phyloP scores from a whole-genome alignment of 306 rosid genomes.

The Ormosia semicastrata region DNA sequence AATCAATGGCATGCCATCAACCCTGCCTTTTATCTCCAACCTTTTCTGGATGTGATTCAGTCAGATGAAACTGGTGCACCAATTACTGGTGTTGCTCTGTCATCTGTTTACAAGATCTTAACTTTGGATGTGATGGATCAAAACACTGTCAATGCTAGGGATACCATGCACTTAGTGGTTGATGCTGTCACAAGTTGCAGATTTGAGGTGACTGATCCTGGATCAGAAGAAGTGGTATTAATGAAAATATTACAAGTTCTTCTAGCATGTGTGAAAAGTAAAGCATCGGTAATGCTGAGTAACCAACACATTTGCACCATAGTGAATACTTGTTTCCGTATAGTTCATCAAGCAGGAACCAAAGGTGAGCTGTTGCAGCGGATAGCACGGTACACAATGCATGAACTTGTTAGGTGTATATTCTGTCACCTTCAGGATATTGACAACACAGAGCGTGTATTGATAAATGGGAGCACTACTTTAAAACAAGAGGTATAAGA shows the following conservation, averaged over 20 bases:
- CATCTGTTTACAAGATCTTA: constrained; percentile 85
- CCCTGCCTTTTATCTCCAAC: constrained; percentile 76
- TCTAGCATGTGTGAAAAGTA: constrained; percentile 85
- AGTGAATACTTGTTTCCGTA: constrained; percentile 86
- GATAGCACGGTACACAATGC: constrained; percentile 86
- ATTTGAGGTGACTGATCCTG: constrained; percentile 93
- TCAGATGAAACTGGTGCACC: constrained; percentile 94
- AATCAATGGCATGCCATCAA: constrained; percentile 72
- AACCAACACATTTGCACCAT: constrained; percentile 90
- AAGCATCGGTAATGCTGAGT: constrained; percentile 72
- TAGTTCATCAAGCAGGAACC: constrained; percentile 88
- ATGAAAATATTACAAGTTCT: constrained; percentile 93
- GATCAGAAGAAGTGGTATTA: constrained; percentile 84
- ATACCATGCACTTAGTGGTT: constrained; percentile 79
- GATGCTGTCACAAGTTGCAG: constrained; percentile 92
- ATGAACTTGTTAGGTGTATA: constrained; percentile 81
- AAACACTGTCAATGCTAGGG: constrained; percentile 63
- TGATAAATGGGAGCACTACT: constrained; percentile 45
- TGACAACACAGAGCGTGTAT: constrained; percentile 42
- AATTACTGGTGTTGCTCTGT: constrained; percentile 83
- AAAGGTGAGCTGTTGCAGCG: constrained; percentile 90
- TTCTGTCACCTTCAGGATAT: constrained; percentile 82
- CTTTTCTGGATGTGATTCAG: constrained; percentile 81
- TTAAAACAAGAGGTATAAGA: constrained; percentile 50
- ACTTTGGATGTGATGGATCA: constrained; percentile 79